Percentiles rank a stretch among this genome's conserved stretches.
phyloP scores from a whole-genome alignment of 1,139 yeast genomes.

The Suhomyces bokatorum region DNA sequence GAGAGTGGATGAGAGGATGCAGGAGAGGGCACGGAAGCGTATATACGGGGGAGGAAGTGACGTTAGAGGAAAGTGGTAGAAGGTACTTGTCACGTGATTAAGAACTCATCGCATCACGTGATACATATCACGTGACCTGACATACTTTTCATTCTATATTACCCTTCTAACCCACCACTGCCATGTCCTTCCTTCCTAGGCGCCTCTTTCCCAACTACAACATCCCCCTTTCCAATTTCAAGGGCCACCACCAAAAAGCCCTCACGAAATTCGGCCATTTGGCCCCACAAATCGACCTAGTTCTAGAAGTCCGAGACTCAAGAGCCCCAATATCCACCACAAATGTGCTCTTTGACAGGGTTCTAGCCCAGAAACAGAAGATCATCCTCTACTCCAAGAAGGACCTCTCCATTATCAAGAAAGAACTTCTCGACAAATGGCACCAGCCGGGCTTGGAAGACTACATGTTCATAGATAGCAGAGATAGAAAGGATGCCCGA shows the following conservation, averaged over 20 bases:
- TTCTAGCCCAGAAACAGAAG: conserved; percentile 58
- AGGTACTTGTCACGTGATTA: background rate
- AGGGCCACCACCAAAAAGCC: conserved; percentile 90
- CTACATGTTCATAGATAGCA: conserved; percentile 62
- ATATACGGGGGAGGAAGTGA: too few species aligned
- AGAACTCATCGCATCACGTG: background rate
- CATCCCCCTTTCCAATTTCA: conserved; percentile 74
- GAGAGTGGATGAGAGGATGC: background rate
- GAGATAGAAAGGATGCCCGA: conserved; percentile 51
- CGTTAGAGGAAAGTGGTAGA: too few species aligned
- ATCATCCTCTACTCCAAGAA: conserved; percentile 68
- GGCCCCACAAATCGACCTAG: conserved; percentile 78
- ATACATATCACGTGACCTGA: background rate
- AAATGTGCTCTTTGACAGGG: conserved; percentile 75
- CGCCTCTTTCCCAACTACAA: conserved; percentile 64
- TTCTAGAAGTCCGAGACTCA: conserved; percentile 83
- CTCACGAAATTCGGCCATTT: conserved; percentile 65
- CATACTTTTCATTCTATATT: background rate
- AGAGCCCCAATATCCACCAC: conserved; percentile 87
- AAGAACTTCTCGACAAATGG: conserved; percentile 48
- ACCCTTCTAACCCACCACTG: background rate
- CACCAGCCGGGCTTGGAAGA: conserved; percentile 51
- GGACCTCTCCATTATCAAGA: conserved; percentile 47
- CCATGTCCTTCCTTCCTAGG: conserved; percentile 46
- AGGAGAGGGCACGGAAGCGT: too few species aligned